These are phyloP conservation scores for Anethum foeniculum DNA, from an alignment of 140 eudicot species.

Conservation along the genomic window DNA sequence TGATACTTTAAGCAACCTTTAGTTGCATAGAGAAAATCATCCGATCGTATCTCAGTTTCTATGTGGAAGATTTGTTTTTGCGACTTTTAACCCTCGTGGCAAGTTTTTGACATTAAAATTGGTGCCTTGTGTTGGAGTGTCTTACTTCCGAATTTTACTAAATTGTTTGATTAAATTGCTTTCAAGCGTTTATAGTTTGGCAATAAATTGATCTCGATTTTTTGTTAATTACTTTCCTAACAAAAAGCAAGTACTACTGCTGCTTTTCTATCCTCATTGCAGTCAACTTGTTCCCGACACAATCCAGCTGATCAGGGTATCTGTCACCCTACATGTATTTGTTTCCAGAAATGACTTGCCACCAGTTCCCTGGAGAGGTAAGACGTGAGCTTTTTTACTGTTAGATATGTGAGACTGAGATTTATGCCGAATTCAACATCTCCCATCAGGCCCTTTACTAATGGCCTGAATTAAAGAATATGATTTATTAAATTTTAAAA, in stretches of 20 bases:
- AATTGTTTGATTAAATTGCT: too few species aligned
- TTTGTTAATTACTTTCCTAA: too few species aligned
- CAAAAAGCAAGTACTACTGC: constrained; percentile 28
- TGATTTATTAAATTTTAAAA: too few species aligned
- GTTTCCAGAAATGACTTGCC: constrained; percentile 69
- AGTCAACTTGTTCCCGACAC: constrained; percentile 56
- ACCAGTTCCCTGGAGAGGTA: constrained; percentile 90
- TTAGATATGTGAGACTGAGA: background rate
- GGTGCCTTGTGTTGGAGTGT: too few species aligned
- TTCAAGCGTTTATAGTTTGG: too few species aligned
- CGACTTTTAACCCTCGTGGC: background rate
- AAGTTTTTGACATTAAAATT: background rate
- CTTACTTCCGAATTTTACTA: too few species aligned
- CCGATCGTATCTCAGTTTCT: background rate
- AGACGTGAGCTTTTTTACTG: background rate
- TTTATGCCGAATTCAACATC: background rate
- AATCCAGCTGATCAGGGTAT: constrained; percentile 76
- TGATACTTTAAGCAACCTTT: too few species aligned
- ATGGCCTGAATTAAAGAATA: too few species aligned
- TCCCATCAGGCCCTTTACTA: too few species aligned
- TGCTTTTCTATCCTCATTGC: constrained; percentile 65
- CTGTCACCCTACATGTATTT: constrained; percentile 74
- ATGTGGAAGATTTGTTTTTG: background rate
- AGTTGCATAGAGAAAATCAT: too few species aligned
- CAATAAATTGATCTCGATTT: too few species aligned